Evolutionary conservation across 140 eudicot species (phyloP).

Genomic region (Anethum foeniculum): DNA sequence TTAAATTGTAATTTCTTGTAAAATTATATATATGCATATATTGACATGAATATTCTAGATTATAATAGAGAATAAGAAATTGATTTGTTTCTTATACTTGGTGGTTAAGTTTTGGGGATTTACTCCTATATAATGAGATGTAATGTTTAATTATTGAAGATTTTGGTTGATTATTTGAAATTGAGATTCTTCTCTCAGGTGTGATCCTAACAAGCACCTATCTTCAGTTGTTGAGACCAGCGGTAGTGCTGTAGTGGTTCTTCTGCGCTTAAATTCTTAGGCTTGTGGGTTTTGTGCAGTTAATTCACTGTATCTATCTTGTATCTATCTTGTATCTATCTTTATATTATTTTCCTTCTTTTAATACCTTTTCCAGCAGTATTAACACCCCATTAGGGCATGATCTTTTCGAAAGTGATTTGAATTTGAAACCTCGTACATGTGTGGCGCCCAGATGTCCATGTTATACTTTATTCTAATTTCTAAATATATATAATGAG

Average conservation of each 20-base stretch:
- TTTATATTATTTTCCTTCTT: not conserved
- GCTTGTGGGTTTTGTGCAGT: not conserved
- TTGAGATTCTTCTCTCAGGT: not conserved
- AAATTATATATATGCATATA: not conserved
- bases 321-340: not conserved
- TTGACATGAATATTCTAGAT: not conserved
- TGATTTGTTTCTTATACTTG: not conserved
- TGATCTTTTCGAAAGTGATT: not conserved
- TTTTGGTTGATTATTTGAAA: not conserved
- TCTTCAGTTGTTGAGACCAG: no score
- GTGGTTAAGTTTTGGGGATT: not conserved
- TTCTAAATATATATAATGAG: no score
- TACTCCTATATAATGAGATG: not conserved
- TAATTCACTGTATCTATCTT: not conserved
- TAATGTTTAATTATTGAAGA: no score
- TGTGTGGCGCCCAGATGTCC: not conserved
- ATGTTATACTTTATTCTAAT: not conserved
- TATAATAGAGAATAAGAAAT: not conserved
- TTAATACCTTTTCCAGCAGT: not conserved
- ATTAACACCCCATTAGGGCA: not conserved
- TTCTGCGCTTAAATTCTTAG: not conserved
- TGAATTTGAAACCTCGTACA: not conserved
- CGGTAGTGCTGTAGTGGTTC: no score
- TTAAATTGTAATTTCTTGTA: not conserved
- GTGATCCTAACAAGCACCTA: no score